Evolutionary conservation across 805 yeast species (phyloP), one percentile per base, ranked within the genome.

Genomic region (Blastobotrys peoriensis): DNA sequence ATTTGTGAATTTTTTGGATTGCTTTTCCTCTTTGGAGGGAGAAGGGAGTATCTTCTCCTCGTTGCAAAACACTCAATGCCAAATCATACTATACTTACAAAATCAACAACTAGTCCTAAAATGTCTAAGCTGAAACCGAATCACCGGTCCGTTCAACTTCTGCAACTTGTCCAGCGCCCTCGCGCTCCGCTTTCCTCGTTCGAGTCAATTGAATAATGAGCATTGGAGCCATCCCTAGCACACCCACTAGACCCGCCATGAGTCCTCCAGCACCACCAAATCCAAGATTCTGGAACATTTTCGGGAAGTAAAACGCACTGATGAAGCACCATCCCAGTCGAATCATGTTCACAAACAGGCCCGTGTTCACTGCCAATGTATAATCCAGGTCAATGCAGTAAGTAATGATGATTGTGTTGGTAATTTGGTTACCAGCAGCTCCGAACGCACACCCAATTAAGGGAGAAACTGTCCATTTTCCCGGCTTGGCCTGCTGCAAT

Each of bases 301-400:
- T 33, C 5, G 63, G 63, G 41, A 59, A 59, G 47, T 56, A 59
- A 47, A 59, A 59, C 13, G 64, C 63, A 10, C 60, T 62, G 27
- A 57, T 44, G 34, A 59, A 59, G 9, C 61, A 63, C 41, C 51
- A 50, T 8, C 44, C 27, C 30, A 56, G 61, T 37, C 64, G 45
- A 18, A 56, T 36, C 20, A 57, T 30, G 21, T 56, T 58, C 34
- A 59, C 44, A 36, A 52, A 59, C 20, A 54, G 44, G 2, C 62
- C 58, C n/a, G 51, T 43, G n/a, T 58, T 56, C 10, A 59, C 46
- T 3, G 63, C 51, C 17, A 36, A 25, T 3, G 22, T 13, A 16
- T 52, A 54, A 21, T 46, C 43, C 8, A 46, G 44, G 37, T 59
- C 63, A 41, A 59, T 53, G 20, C 53, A 38, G 38, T 52, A 59